These are phyloP conservation scores for Rhodotorula taiwanensis DNA, from an alignment of 768 basidiomycete genomes.

Conservation along the genomic window DNA sequence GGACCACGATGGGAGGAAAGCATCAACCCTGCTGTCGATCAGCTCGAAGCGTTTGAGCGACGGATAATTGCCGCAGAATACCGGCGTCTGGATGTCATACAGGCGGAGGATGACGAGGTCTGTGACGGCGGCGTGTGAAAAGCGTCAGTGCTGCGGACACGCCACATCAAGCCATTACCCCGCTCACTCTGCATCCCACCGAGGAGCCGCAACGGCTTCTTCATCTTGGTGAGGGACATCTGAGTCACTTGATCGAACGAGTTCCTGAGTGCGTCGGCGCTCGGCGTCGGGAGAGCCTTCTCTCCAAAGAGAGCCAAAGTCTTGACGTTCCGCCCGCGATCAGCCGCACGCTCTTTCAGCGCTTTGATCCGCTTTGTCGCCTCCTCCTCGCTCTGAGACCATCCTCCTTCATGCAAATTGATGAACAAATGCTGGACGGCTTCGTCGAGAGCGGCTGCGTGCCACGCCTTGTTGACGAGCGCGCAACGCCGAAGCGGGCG, in stretches of 20 bases:
- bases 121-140: neutral
- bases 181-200: neutral
- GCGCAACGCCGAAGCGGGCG: neutral
- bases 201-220: neutral
- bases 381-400: neutral
- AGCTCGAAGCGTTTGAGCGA: neutral
- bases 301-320: neutral
- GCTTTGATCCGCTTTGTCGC: neutral
- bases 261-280: neutral
- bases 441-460: neutral
- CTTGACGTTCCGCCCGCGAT: neutral
- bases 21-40: neutral
- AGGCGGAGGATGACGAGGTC: neutral
- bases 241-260: neutral
- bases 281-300: neutral
- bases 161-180: neutral
- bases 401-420: neutral
- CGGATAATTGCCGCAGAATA: neutral
- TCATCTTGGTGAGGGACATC: neutral
- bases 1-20: neutral
- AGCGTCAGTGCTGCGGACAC: rapidly evolving
- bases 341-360: neutral
- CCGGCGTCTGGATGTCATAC: neutral
- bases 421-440: neutral
- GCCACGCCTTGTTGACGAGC: neutral